Conservation (phyloP, 306 rosid species). For the Malus fusca region DNA sequence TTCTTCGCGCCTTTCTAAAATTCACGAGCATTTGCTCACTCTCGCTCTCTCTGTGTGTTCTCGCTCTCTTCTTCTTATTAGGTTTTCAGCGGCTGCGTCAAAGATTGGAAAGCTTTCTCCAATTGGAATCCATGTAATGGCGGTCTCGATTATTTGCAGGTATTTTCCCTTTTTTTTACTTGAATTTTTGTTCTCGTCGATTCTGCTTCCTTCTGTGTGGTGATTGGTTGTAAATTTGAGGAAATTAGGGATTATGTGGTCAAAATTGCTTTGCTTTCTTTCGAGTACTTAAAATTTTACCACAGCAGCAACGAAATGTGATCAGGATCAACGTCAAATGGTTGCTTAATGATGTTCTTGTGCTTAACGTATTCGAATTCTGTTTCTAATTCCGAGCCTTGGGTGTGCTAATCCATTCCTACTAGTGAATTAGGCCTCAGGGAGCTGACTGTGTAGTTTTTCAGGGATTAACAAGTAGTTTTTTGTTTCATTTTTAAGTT, state of each 20-base stretch:
- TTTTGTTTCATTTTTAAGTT: not conserved
- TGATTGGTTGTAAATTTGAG: not conserved
- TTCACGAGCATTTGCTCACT: not conserved
- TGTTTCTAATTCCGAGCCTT: not conserved
- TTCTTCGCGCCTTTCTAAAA: not conserved
- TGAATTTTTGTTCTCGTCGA: not conserved
- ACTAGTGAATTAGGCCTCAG: not conserved
- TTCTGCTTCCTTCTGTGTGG: not conserved
- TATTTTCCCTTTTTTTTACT: conserved; percentile 4
- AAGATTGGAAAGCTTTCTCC: conserved; percentile 53
- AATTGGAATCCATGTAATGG: conserved; percentile 64
- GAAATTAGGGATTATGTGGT: not conserved
- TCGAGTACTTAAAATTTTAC: not conserved
- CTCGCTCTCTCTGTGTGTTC: not conserved
- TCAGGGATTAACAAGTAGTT: not conserved
- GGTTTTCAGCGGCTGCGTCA: conserved; percentile 65
- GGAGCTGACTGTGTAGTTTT: not conserved
- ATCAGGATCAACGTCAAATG: not conserved
- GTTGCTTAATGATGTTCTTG: not conserved
- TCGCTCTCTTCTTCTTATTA: not conserved
- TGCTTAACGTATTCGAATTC: not conserved
- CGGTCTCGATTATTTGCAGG: conserved; percentile 84
- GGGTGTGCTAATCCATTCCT: not conserved
- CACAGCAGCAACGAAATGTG: not conserved
- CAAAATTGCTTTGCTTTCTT: not conserved